Conservation (phyloP, 768 basidiomycete species). For the Podaxis sp. region DNA sequence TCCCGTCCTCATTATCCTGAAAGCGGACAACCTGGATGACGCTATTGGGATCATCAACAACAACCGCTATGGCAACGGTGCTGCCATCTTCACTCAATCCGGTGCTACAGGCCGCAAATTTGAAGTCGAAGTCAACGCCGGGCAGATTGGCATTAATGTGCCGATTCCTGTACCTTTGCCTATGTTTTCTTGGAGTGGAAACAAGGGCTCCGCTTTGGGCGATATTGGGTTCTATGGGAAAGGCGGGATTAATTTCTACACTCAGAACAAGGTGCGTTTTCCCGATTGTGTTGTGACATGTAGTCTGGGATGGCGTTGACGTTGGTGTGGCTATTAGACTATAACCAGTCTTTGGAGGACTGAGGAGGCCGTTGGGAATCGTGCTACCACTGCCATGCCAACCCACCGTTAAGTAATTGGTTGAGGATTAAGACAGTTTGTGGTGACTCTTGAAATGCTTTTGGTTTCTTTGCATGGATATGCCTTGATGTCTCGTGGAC, state of each 20-base stretch:
- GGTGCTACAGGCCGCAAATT: conserved; percentile 95
- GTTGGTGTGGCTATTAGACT: conserved; percentile 48
- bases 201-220: conserved; percentile 73
- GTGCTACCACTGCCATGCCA: conserved; percentile 86
- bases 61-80: conserved; percentile 91
- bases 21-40: conserved; percentile 83
- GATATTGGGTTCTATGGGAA: conserved; percentile 87
- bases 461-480: too few species aligned
- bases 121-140: conserved; percentile 83
- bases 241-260: conserved; percentile 93
- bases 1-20: conserved; percentile 78
- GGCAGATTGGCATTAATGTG: conserved; percentile 92
- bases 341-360: conserved; percentile 91
- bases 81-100: conserved; percentile 94
- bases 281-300: not conserved
- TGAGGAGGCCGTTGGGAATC: conserved; percentile 76
- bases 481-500: too few species aligned
- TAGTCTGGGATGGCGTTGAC: not conserved
- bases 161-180: conserved; percentile 89
- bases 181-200: conserved; percentile 97
- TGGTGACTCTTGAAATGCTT: too few species aligned
- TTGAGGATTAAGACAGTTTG: too few species aligned
- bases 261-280: conserved; percentile 76
- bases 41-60: conserved; percentile 87
- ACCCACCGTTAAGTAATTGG: conserved; percentile 40